phyloP scores from a whole-genome alignment of 202 grass and related monocot genomes.

The Schoenoplectus triqueter region DNA sequence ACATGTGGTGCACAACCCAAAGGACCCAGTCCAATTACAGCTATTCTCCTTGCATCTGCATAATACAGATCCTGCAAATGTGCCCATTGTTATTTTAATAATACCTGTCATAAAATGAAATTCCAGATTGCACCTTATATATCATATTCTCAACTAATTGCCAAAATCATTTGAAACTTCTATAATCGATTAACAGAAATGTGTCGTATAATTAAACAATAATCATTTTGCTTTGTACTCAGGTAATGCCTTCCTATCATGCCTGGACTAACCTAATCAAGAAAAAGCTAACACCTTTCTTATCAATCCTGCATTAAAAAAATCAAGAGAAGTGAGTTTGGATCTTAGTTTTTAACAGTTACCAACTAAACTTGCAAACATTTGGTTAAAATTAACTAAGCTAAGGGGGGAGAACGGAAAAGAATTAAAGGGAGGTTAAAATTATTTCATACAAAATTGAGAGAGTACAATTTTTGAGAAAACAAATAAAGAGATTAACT shows the following conservation, averaged over 20 bases:
- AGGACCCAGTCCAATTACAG: conserved; percentile 63
- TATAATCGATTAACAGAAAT: background rate
- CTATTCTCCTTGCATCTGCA: conserved; percentile 55
- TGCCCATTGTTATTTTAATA: background rate
- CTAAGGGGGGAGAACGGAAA: no score
- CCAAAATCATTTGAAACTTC: background rate
- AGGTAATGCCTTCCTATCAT: background rate
- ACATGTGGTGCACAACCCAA: conserved; percentile 68
- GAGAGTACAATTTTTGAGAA: no score
- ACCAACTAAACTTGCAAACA: background rate
- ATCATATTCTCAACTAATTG: background rate
- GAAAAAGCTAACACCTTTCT: background rate
- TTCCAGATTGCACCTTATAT: background rate
- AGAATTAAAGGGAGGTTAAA: no score
- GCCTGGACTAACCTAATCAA: background rate
- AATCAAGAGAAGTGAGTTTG: background rate
- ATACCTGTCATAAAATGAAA: background rate
- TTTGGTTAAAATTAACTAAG: background rate
- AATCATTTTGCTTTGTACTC: background rate
- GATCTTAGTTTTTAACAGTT: background rate
- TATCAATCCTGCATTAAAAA: background rate
- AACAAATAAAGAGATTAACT: no score
- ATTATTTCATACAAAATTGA: no score
- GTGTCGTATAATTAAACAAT: background rate
- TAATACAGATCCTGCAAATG: conserved; percentile 61